Conservation (phyloP, 2,329 filamentous ascomycete species). For the Pestalotiopsis sp. region DNA sequence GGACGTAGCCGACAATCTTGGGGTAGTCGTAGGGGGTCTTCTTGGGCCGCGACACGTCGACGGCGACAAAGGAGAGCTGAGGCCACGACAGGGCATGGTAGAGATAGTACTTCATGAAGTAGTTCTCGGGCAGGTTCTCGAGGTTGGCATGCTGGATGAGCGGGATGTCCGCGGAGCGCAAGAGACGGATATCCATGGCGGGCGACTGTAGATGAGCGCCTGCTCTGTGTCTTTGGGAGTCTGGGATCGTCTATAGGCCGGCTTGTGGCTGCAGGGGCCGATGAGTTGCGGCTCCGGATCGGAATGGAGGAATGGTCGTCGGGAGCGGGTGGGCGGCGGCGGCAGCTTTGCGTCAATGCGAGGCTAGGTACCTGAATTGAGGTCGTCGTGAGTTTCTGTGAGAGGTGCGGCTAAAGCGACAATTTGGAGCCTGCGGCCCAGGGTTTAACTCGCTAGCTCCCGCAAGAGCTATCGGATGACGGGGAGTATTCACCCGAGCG, state of each 20-base stretch:
- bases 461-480: constrained; percentile 15
- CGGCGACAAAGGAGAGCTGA: constrained; percentile 93
- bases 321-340: background rate
- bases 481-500: constrained; percentile 21
- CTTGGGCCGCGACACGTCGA: constrained; percentile 81
- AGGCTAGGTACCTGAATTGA: background rate
- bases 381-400: constrained; percentile 10
- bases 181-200: constrained; percentile 87
- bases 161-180: constrained; percentile 81
- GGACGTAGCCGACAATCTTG: constrained; percentile 98
- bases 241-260: background rate
- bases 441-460: constrained; percentile 9
- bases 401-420: constrained; percentile 13
- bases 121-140: constrained; percentile 98
- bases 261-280: background rate
- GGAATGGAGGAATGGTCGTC: background rate
- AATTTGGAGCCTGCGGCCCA: constrained; percentile 5
- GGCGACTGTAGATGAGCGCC: background rate
- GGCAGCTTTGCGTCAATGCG: background rate
- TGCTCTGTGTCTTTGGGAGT: background rate
- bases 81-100: constrained; percentile 99
- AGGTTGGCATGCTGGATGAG: constrained; percentile 98
- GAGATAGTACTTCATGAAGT: constrained; percentile 99
- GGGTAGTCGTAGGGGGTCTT: constrained; percentile 85
- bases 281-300: background rate